Evolutionary conservation across 257 asterid species (phyloP).

Genomic region (Lithospermum erythrorhizon): DNA sequence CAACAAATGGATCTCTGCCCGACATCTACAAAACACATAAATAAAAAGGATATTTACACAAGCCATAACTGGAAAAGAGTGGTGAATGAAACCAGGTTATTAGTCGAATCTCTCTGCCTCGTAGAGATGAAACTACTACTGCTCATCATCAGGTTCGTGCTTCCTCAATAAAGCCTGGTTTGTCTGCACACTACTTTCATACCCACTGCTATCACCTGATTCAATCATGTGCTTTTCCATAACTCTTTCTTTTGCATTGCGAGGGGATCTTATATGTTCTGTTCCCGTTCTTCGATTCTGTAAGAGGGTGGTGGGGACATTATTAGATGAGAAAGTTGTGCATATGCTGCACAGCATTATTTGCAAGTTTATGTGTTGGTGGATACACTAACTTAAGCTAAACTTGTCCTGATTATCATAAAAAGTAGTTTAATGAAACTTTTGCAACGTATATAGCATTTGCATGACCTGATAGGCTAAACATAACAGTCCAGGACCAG

Average conservation of each 20-base stretch:
- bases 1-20: constrained; percentile 7
- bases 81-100: constrained; percentile 2
- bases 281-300: constrained; percentile 61
- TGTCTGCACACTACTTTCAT: constrained; percentile 66
- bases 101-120: constrained; percentile 3
- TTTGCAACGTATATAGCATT: no score
- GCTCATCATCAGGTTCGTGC: constrained; percentile 58
- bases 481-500: no score
- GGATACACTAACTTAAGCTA: constrained; percentile 6
- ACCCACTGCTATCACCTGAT: constrained; percentile 81
- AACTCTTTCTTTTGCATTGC: constrained; percentile 30
- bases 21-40: constrained; percentile 20
- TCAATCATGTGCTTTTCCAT: constrained; percentile 41
- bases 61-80: constrained; percentile 7
- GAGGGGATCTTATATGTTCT: constrained; percentile 31
- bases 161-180: constrained; percentile 39
- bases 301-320: not conserved
- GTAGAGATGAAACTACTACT: constrained; percentile 13
- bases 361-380: not conserved
- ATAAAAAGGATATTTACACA: constrained; percentile 35
- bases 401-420: not conserved
- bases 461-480: no score
- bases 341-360: not conserved
- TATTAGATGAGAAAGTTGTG: not conserved
- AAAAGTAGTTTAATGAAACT: no score